Evolutionary conservation across 305 asterid species (phyloP).

Genomic region (Solanum aculeatissimum): DNA sequence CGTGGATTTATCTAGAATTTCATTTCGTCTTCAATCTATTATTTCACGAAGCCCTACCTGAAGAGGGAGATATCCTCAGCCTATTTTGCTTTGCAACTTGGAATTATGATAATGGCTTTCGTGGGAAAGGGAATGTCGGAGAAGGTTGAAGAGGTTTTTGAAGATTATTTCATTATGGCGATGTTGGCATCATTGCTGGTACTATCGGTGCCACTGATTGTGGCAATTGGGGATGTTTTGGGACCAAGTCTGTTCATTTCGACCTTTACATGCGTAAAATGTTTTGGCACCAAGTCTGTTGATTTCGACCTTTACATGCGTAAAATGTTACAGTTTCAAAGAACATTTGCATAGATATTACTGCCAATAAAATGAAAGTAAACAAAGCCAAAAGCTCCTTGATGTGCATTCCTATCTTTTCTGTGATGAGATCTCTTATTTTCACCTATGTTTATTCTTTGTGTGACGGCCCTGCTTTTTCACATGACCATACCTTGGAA

Average conservation of each 20-base stretch:
- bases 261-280: slow-evolving; percentile 68
- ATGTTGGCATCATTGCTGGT: slow-evolving; percentile 69
- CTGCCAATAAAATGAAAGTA: no score
- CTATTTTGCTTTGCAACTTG: neutral
- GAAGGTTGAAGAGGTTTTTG: slow-evolving; percentile 48
- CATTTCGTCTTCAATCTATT: slow-evolving; percentile 12
- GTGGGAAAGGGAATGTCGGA: slow-evolving; percentile 63
- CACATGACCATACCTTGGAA: slow-evolving; percentile 80
- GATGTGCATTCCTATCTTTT: slow-evolving; percentile 67
- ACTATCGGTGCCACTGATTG: slow-evolving; percentile 58
- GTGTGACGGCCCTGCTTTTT: slow-evolving; percentile 59
- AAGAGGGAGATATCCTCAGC: neutral
- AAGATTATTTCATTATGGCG: slow-evolving; percentile 65
- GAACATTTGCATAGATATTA: slow-evolving; percentile 62
- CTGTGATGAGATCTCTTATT: slow-evolving; percentile 68
- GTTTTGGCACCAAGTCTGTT: slow-evolving; percentile 63
- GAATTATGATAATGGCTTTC: neutral
- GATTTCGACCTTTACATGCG: slow-evolving; percentile 66
- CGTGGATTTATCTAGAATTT: neutral
- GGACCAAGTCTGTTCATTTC: slow-evolving; percentile 56
- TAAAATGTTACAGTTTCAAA: slow-evolving; percentile 41
- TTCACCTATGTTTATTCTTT: slow-evolving; percentile 61
- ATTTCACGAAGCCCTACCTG: slow-evolving; percentile 3
- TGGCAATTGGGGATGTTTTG: slow-evolving; percentile 53
- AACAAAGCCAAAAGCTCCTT: slow-evolving; percentile 47